phyloP scores from a whole-genome alignment of 1,139 yeast species.

The Taphrina populina region DNA sequence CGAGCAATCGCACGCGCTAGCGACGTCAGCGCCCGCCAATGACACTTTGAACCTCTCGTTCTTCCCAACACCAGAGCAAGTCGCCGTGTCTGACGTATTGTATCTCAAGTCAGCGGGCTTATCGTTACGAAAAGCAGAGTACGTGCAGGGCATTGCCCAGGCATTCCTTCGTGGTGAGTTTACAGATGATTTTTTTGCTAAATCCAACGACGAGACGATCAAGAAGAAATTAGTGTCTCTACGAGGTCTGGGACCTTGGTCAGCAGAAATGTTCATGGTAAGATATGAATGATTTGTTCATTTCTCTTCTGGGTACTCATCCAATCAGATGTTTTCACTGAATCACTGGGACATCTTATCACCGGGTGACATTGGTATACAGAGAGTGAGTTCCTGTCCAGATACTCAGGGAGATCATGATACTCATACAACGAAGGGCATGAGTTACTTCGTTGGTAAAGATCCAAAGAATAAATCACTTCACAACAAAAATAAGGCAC shows the following conservation, averaged over 20 bases:
- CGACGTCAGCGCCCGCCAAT: slow-evolving; percentile 19
- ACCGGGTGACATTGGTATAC: slow-evolving; percentile 77
- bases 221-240: slow-evolving; percentile 57
- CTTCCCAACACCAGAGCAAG: slow-evolving; percentile 57
- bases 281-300: not conserved
- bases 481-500: slow-evolving; percentile 23
- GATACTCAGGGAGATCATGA: too few species aligned
- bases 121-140: slow-evolving; percentile 66
- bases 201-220: slow-evolving; percentile 51
- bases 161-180: slow-evolving; percentile 45
- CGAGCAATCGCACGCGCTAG: slow-evolving; percentile 1
- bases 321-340: slow-evolving; percentile 55
- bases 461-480: slow-evolving; percentile 16
- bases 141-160: slow-evolving; percentile 46
- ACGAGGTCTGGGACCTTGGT: slow-evolving; percentile 88
- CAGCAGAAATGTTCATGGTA: slow-evolving; percentile 76
- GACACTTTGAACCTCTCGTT: slow-evolving; percentile 5
- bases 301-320: not conserved
- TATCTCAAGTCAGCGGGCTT: slow-evolving; percentile 64
- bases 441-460: slow-evolving; percentile 22
- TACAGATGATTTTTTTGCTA: slow-evolving; percentile 41
- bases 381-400: slow-evolving; percentile 42
- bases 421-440: too few species aligned
- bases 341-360: slow-evolving; percentile 70
- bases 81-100: slow-evolving; percentile 51